Evolutionary conservation across 1,284 basidiomycete genomes (phyloP).

Genomic region (Marasmius tenuissimus): DNA sequence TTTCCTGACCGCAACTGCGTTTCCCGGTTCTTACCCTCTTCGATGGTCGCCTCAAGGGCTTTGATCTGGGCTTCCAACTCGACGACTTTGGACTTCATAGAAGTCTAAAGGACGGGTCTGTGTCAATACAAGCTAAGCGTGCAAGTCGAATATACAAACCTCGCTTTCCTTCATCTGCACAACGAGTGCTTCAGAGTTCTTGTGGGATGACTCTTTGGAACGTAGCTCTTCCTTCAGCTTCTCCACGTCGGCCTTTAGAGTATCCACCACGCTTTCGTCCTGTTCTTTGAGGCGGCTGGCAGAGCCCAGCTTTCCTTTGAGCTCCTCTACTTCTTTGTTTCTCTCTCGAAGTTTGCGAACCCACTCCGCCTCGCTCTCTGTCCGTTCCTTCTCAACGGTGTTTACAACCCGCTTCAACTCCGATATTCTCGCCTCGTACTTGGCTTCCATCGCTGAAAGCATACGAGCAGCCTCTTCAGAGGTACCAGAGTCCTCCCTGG

Average conservation of each 20-base stretch:
- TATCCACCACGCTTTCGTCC: slow-evolving; percentile 55
- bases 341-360: slow-evolving; percentile 77
- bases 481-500: slow-evolving; percentile 47
- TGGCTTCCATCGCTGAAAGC: slow-evolving; percentile 75
- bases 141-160: slow-evolving; percentile 37
- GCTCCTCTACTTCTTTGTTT: slow-evolving; percentile 72
- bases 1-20: slow-evolving; percentile 66
- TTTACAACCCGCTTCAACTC: slow-evolving; percentile 64
- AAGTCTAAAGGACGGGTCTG: slow-evolving; percentile 35
- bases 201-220: slow-evolving; percentile 39
- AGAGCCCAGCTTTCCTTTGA: slow-evolving; percentile 60
- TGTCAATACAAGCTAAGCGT: background rate
- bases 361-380: slow-evolving; percentile 84
- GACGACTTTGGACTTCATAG: slow-evolving; percentile 39
- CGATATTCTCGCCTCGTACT: slow-evolving; percentile 72
- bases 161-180: slow-evolving; percentile 56
- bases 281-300: slow-evolving; percentile 57
- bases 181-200: slow-evolving; percentile 43
- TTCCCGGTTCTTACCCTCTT: slow-evolving; percentile 68
- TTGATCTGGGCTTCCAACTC: slow-evolving; percentile 46
- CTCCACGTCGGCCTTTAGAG: slow-evolving; percentile 56
- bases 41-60: slow-evolving; percentile 55
- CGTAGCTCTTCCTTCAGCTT: slow-evolving; percentile 50
- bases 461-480: slow-evolving; percentile 73
- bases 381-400: slow-evolving; percentile 69